Base-by-base conservation (phyloP, 2,329 filamentous ascomycete genomes). In the Monosporascus sp. region DNA sequence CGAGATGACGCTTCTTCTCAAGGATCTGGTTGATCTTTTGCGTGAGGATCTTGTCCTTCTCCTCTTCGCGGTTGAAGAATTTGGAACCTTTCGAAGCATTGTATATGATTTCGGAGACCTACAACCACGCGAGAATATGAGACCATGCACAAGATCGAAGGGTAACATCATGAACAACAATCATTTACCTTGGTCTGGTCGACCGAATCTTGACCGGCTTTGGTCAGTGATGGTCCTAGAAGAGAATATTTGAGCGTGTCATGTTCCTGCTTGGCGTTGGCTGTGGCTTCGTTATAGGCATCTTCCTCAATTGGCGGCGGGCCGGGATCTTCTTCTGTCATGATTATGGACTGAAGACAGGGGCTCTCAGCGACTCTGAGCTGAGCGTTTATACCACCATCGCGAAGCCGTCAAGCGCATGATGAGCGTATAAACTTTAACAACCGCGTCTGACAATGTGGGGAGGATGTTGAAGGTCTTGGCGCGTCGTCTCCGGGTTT, bases 81-180 rank as follows among this genome's bases (percentile, higher is more conserved):
- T 96, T 97, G 60, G 91, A 96, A 48, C 94, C 94, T 68, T 95
- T 97, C 17, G 91, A 97, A 11, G 92, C 91, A 69, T 96, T 91
- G 73, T 97, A 97, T 55, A 99, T 99, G 61, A 97, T 87, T 63
- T 97, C 92, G 2, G 92, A 95, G 49, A 99, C 91, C 85, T 87
- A 49, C 7, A 46, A 26, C 1, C 11, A 35, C 31, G 11, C 31
- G 31, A 35, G 31, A 35, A 35, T 31, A 11, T 35, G 31, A 35
- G 31, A 35, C 11, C 9, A 35, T 35, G 31, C 11, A 35, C 5
- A 35, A 11, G 31, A 35, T 35, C 31, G 9, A 35, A 35, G 31
- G 7, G 17, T 41, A n/a, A 11, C 7, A 20, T n/a, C 17, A 41
- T 16, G 20, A 11, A 44, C 20, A 8, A 3, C 40, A 56, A 31